phyloP scores from a whole-genome alignment of 768 basidiomycete genomes.

The Boletus speciosus region DNA sequence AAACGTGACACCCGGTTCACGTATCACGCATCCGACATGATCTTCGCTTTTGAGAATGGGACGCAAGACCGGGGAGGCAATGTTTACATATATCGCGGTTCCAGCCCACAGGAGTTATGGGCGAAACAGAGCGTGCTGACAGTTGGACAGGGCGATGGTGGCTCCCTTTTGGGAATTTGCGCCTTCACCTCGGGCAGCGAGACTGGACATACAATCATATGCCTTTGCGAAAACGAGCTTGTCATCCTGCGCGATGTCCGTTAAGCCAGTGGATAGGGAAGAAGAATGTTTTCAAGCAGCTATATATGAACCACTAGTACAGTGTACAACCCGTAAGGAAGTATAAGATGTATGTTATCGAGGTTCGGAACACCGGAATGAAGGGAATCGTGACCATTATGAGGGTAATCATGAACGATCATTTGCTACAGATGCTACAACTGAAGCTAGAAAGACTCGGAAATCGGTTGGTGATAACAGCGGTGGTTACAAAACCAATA shows the following conservation, averaged over 20 bases:
- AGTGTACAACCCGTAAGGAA: conserved; percentile 33
- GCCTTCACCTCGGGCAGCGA: conserved; percentile 36
- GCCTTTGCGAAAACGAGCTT: conserved; percentile 75
- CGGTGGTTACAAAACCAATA: conserved; percentile 31
- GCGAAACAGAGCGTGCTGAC: conserved; percentile 83
- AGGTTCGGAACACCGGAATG: conserved; percentile 24
- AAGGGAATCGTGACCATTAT: conserved; percentile 31
- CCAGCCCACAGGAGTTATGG: conserved; percentile 48
- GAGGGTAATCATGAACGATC: conserved; percentile 36
- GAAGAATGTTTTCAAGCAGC: conserved; percentile 17
- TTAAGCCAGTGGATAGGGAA: conserved; percentile 12
- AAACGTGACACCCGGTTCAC: conserved; percentile 90
- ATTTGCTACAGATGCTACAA: conserved; percentile 32
- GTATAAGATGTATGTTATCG: conserved; percentile 37
- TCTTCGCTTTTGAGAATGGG: conserved; percentile 85
- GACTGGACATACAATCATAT: conserved; percentile 46
- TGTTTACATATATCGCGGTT: conserved; percentile 77
- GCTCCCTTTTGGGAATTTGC: conserved; percentile 77
- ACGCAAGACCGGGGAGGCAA: conserved; percentile 68
- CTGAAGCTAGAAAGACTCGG: conserved; percentile 18
- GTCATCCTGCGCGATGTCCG: conserved; percentile 50
- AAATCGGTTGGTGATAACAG: conserved; percentile 29
- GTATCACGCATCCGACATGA: conserved; percentile 57
- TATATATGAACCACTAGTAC: conserved; percentile 27
- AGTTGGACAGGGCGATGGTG: conserved; percentile 64